Evolutionary conservation across 2,329 filamentous ascomycete species (phyloP), one percentile per base, ranked within the genome.

Genomic region (Raffaelea ambrosiae): DNA sequence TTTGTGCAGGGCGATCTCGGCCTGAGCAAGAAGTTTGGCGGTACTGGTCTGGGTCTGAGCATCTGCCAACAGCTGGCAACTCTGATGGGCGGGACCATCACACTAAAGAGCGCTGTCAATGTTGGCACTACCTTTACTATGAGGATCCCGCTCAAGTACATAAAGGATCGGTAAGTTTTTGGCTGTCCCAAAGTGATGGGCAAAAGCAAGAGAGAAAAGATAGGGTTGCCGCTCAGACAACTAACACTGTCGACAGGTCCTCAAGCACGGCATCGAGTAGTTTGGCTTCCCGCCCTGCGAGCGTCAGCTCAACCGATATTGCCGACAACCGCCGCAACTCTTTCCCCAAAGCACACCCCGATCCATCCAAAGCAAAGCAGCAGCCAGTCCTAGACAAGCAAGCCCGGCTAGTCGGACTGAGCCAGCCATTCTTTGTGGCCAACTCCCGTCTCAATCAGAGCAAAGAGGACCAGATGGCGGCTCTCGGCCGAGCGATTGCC

Each of bases 1-100:
- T 96, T 96, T 59, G 86, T 95, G 0, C 90, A 96, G 64, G 90
- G 86, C n/a, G 89, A 95, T 60, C 69, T 93, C 2, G 86, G 88
- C 1, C 68, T 96, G 16, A 94, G 86, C 68, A 94, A 88, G 63
- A 93, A 93, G 59, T 94, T 84, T 60, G 88, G 88, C 18, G 90
- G 90, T 16, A 95, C 90, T 1, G 90, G 90, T 4, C 70, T 95
- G 2, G 90, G 90, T 2, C 65, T 96, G 47, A 91, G 86, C 59
- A 96, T 96, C 57, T 95, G 88, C 65, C 84, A 87, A 19, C 90
- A 96, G 62, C 70, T 96, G 35, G 86, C 88, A 3, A 79, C 72
- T 16, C 68, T 95, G 16, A 95, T 96, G 88, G 83, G 82, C 44
- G 90, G 90, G 10, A 77, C 70, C 1, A 86, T 96, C 44, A 71